phyloP scores from a whole-genome alignment of 1,139 yeast species.

The Saccharomycopsis hybrid region DNA sequence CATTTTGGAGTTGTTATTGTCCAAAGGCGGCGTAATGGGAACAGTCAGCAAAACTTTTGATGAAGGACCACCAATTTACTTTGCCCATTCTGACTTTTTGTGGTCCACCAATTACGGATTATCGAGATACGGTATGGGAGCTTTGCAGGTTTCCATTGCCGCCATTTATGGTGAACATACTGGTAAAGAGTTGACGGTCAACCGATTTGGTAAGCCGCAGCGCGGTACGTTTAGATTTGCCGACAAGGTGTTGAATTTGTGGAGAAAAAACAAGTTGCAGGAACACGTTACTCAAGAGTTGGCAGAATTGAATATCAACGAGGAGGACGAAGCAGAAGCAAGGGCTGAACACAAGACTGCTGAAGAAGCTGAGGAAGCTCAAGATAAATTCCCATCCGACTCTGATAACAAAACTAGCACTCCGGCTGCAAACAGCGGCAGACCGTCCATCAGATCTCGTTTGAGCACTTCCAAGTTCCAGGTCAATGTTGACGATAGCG shows the following conservation, averaged over 20 bases:
- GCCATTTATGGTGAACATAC: constrained; percentile 78
- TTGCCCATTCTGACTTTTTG: constrained; percentile 82
- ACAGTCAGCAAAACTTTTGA: constrained; percentile 61
- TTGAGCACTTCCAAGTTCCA: constrained; percentile 20
- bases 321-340: constrained; percentile 22
- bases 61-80: constrained; percentile 76
- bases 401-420: constrained; percentile 3
- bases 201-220: constrained; percentile 81
- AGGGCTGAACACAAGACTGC: too few relatives aligned
- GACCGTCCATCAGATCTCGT: constrained; percentile 20
- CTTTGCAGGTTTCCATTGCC: constrained; percentile 76
- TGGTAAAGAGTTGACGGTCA: constrained; percentile 68
- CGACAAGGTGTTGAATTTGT: constrained; percentile 61
- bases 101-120: constrained; percentile 84
- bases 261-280: constrained; percentile 75
- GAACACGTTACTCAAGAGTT: constrained; percentile 58
- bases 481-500: constrained; percentile 24
- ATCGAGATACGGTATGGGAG: constrained; percentile 86
- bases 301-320: constrained; percentile 18
- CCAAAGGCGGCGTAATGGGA: constrained; percentile 77
- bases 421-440: neutral
- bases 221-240: constrained; percentile 78
- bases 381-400: too few relatives aligned
- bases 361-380: constrained; percentile 23
- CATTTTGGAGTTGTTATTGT: constrained; percentile 66